Conservation (phyloP, 2,329 filamentous ascomycete species). For the Cercospora nicotianae region DNA sequence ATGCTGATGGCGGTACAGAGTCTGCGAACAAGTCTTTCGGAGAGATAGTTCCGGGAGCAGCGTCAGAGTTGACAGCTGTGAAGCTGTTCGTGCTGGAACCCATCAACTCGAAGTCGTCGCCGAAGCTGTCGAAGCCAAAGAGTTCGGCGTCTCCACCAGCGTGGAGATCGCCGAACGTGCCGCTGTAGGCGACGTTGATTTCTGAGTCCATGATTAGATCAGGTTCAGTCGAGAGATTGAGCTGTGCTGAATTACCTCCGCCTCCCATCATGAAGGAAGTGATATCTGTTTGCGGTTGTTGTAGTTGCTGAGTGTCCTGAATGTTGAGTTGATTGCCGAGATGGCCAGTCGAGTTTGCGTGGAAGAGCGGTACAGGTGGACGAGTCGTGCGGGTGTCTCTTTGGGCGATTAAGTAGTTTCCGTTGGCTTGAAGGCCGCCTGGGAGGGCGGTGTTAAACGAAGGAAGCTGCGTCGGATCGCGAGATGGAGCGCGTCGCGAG, state of each 20-base stretch:
- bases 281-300: conserved; percentile 30
- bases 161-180: conserved; percentile 48
- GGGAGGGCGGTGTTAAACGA: conserved; percentile 54
- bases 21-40: conserved; percentile 76
- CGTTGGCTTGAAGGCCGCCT: conserved; percentile 65
- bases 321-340: conserved; percentile 25
- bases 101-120: conserved; percentile 32
- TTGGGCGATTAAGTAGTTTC: conserved; percentile 46
- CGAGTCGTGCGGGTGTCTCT: conserved; percentile 38
- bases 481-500: conserved; percentile 52
- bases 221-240: conserved; percentile 23
- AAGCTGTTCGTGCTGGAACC: conserved; percentile 41
- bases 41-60: conserved; percentile 65
- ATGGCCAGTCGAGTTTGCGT: conserved; percentile 45
- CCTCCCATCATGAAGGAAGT: conserved; percentile 53
- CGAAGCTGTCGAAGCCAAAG: conserved; percentile 32
- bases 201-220: conserved; percentile 40
- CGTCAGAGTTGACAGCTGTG: conserved; percentile 46
- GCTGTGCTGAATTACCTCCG: conserved; percentile 51
- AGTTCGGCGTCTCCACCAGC: conserved; percentile 33
- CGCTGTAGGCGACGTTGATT: conserved; percentile 48
- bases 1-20: conserved; percentile 78
- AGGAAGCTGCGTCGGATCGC: conserved; percentile 56
- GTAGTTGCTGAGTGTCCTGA: conserved; percentile 46
- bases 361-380: conserved; percentile 72